Conservation (phyloP, 371 early-diverging fungal genomes). For the Mucor lusitanicus region DNA sequence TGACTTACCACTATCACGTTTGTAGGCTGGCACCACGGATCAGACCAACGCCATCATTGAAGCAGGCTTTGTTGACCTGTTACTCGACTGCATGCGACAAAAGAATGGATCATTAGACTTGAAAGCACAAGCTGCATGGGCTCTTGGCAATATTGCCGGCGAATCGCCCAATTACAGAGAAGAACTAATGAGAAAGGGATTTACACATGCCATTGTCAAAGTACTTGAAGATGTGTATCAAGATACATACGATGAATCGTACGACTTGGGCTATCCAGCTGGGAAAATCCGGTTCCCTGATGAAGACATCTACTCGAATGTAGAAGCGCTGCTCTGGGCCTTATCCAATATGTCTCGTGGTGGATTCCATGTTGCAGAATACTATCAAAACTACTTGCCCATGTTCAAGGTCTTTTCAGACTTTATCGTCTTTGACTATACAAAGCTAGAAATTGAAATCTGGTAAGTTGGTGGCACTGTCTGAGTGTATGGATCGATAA, state of each 20-base stretch:
- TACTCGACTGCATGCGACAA: conserved; percentile 26
- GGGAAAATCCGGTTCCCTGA: conserved; percentile 22
- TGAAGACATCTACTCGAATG: conserved; percentile 26
- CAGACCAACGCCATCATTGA: conserved; percentile 51
- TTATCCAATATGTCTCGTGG: conserved; percentile 53
- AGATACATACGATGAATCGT: conserved; percentile 8
- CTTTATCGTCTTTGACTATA: conserved; percentile 50
- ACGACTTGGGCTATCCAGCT: background rate
- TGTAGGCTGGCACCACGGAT: conserved; percentile 56
- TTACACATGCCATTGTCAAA: conserved; percentile 15
- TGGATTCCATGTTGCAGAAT: conserved; percentile 41
- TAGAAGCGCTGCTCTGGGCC: conserved; percentile 44
- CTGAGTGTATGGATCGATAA: background rate
- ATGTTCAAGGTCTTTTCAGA: conserved; percentile 52
- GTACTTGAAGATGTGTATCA: conserved; percentile 17
- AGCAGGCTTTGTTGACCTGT: conserved; percentile 45
- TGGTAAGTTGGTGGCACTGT: conserved; percentile 43
- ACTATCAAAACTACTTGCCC: conserved; percentile 41
- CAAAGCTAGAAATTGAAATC: conserved; percentile 51
- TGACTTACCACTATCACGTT: background rate
- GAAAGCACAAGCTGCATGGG: conserved; percentile 55
- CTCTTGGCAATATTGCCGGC: conserved; percentile 53
- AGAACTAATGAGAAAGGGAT: conserved; percentile 25
- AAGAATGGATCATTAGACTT: conserved; percentile 17
- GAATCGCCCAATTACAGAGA: conserved; percentile 42